Evolutionary conservation across 208 protist genomes (phyloP).

Genomic region (Trypanosomatidae sp.): DNA sequence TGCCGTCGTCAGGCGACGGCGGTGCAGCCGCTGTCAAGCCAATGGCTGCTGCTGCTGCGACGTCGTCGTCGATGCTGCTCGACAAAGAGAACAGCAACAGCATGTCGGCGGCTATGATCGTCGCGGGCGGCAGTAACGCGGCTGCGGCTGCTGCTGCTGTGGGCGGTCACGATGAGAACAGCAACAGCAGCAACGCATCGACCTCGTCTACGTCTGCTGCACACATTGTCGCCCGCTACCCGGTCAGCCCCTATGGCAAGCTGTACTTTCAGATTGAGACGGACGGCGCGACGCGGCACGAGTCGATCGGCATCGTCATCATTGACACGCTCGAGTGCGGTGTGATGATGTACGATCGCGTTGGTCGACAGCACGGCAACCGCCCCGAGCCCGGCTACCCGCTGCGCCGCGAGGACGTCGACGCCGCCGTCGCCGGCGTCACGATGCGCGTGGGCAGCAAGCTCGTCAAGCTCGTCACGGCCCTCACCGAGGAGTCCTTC

Average conservation of each 20-base stretch:
- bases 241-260: constrained; percentile 62
- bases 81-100: no score
- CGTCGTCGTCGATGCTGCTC: no score
- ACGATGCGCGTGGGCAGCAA: constrained; percentile 63
- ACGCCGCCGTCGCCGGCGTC: constrained; percentile 34
- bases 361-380: constrained; percentile 73
- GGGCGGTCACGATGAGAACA: constrained; percentile 1
- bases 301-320: constrained; percentile 75
- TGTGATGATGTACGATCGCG: constrained; percentile 83
- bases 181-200: not conserved
- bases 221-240: no score
- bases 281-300: constrained; percentile 68
- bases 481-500: constrained; percentile 69
- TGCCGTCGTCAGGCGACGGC: no score
- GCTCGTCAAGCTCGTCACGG: constrained; percentile 60
- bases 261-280: constrained; percentile 83
- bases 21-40: no score
- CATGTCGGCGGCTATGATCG: no score
- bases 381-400: constrained; percentile 77
- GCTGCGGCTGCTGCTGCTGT: no score
- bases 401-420: constrained; percentile 48
- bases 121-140: no score
- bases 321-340: constrained; percentile 43
- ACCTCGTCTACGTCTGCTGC: no score
- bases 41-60: no score